Evolutionary conservation across 2,329 filamentous ascomycete species (phyloP).

Genomic region (Cadophora sp.): DNA sequence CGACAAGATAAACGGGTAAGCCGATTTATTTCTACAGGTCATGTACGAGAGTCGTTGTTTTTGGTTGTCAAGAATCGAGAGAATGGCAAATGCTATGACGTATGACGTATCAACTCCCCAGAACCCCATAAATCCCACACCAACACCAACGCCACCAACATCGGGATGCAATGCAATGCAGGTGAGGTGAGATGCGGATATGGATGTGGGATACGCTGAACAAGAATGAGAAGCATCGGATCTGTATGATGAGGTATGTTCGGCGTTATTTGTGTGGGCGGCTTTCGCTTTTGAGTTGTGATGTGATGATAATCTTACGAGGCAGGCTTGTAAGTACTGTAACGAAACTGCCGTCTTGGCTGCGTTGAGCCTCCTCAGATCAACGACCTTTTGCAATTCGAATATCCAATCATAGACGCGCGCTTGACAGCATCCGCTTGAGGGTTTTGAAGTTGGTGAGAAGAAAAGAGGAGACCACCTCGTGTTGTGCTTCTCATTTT

Average conservation of each 20-base stretch:
- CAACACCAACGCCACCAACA: constrained; percentile 4
- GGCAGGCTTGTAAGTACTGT: too few relatives aligned
- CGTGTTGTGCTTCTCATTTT: not conserved
- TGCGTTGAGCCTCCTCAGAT: constrained; percentile 15
- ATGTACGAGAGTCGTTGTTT: not conserved
- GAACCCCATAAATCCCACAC: constrained; percentile 2
- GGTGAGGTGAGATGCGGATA: not conserved
- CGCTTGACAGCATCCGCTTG: too few relatives aligned
- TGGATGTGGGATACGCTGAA: not conserved
- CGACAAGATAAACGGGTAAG: not conserved
- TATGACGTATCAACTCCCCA: not conserved
- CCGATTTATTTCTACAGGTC: not conserved
- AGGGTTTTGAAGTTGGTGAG: not conserved
- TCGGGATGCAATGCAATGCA: not conserved
- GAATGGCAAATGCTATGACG: constrained; percentile 8
- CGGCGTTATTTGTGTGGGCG: not conserved
- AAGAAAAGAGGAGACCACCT: not conserved
- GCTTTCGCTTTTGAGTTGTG: too few relatives aligned
- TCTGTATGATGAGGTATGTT: constrained; percentile 13
- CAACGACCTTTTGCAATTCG: not conserved
- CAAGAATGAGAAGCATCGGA: not conserved
- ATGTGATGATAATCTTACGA: not conserved
- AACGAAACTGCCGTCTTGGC: constrained; percentile 7
- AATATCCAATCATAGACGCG: constrained; percentile 1
- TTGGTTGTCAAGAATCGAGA: not conserved